Evolutionary conservation across 2,329 filamentous ascomycete genomes (phyloP), one percentile per base, ranked within the genome.

Genomic region (Cercospora zeina): DNA sequence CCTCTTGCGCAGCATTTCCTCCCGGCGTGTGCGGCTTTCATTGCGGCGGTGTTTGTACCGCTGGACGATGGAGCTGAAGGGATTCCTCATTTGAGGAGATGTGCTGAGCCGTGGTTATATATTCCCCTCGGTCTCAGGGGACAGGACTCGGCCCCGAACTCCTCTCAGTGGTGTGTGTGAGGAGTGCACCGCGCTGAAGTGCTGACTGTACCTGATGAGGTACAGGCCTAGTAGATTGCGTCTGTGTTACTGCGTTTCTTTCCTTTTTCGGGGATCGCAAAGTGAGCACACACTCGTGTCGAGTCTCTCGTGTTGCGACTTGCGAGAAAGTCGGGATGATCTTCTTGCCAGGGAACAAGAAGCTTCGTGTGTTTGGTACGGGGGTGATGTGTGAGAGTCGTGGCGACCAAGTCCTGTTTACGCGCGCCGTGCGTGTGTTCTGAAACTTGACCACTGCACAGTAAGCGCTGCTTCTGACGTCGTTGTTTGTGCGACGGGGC

Each of bases 1-100:
- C 13, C 61, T 56, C 21, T 55, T 51, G 16, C 51, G 50, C 1
- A 62, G 56, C 21, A 36, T 47, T 11, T 58, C 56, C 39, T 59
- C 50, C 36, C 33, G 58, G 33, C 34, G 61, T 10, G 42, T 30
- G 11, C 27, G 50, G 19, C 51, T 42, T 4, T 47, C 49, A 6
- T 59, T n/a, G 30, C 56, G 61, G 37, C 31, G 51, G 30, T 30
- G 37, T n/a, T 45, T 39, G 37, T 49, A 59, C 47, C 50, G 56
- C n/a, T 53, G 47, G 37, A 62, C 36, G 30, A 62, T 53, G 11
- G 37, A 54, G 13, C 47, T 27, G 42, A 62, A 31, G 11, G 51
- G 55, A 30, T 59, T 59, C 21, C 39, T 10, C 39, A 42, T 30
- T 11, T 30, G 34, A 4, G 13, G 53, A 16, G 31, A 36, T 30